A percentile compares a stretch with the other conserved stretches of the same genome.
Evolutionary conservation across 2,329 filamentous ascomycete species (phyloP).

Genomic region (Westerdykella ornata): DNA sequence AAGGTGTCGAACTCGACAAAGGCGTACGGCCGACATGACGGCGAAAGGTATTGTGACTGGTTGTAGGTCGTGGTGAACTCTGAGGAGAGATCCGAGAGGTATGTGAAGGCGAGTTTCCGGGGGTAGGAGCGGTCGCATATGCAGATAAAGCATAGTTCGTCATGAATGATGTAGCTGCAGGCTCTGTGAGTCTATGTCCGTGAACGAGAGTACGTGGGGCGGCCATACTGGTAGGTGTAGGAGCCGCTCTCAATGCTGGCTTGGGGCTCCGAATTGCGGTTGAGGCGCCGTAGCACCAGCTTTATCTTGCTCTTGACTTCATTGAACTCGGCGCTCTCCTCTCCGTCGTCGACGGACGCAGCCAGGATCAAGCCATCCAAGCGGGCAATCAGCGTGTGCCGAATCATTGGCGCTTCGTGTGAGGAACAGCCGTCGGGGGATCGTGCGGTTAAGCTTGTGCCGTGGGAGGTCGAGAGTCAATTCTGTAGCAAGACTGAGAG

Average conservation of each 20-base stretch:
- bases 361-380: slow-evolving; percentile 93
- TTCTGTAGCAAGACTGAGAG: background rate
- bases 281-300: slow-evolving; percentile 80
- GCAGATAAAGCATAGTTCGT: slow-evolving; percentile 82
- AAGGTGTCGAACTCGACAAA: slow-evolving; percentile 99
- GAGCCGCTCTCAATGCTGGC: slow-evolving; percentile 82
- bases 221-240: slow-evolving; percentile 75
- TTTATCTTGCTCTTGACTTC: slow-evolving; percentile 90
- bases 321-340: slow-evolving; percentile 62
- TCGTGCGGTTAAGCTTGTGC: too few relatives aligned
- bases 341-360: slow-evolving; percentile 87
- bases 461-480: background rate
- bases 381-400: slow-evolving; percentile 87
- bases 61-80: slow-evolving; percentile 89
- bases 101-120: slow-evolving; percentile 96
- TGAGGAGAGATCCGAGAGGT: slow-evolving; percentile 82
- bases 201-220: background rate
- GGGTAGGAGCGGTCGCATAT: slow-evolving; percentile 92
- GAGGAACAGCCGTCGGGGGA: background rate
- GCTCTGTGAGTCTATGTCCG: slow-evolving; percentile 7
- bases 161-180: slow-evolving; percentile 71
- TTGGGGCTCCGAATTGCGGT: slow-evolving; percentile 81
- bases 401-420: slow-evolving; percentile 57
- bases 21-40: slow-evolving; percentile 78
- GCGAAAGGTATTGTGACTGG: slow-evolving; percentile 62